phyloP scores from a whole-genome alignment of 2,329 filamentous ascomycete genomes.

The Aspergillus udagawae region DNA sequence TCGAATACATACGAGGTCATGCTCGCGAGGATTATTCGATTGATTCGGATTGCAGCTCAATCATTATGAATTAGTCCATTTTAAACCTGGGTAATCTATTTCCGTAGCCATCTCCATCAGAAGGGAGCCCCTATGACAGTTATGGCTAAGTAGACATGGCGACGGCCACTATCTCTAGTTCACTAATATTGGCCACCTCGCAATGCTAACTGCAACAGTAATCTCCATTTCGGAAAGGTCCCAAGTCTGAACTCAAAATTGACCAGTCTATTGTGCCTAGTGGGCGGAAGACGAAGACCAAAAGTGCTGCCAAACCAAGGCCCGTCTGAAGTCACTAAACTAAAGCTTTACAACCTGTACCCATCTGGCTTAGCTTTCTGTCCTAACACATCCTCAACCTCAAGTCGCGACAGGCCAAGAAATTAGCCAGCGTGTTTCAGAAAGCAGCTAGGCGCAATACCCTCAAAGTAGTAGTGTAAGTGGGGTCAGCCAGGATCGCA shows the following conservation, averaged over 20 bases:
- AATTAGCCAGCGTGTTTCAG: conserved; percentile 25
- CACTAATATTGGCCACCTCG: background rate
- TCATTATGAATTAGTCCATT: background rate
- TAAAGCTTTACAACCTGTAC: no score
- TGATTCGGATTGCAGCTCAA: no score
- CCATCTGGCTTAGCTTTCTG: background rate
- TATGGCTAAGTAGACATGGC: background rate
- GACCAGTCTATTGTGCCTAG: background rate
- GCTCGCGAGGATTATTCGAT: no score
- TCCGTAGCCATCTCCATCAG: no score
- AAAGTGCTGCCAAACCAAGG: background rate
- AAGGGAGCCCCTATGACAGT: background rate
- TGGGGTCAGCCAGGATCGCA: conserved; percentile 29
- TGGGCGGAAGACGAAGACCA: background rate
- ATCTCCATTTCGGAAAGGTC: background rate
- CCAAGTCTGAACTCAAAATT: background rate
- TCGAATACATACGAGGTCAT: background rate
- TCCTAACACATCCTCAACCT: background rate
- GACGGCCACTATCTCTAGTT: no score
- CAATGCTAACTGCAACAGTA: background rate
- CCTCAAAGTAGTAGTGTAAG: conserved; percentile 29
- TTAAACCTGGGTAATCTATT: background rate
- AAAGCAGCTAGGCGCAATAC: conserved; percentile 22
- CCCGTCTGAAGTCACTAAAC: background rate
- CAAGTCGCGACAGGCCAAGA: background rate